Conservation (phyloP, 805 yeast genomes). For the Yarrowia keelungensis region DNA sequence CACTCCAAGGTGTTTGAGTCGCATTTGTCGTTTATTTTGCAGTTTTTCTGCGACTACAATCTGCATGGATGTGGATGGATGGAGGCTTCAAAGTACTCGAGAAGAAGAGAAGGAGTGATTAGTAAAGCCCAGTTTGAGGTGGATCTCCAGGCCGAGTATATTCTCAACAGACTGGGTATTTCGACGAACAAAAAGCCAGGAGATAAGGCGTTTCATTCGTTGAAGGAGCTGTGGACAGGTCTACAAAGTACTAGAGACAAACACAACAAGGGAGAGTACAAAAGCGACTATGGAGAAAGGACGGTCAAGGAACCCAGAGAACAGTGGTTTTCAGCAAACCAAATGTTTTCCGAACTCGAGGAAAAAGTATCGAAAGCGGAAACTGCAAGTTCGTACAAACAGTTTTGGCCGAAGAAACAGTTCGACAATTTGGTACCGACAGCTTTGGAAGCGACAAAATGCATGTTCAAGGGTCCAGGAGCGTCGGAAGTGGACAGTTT, state of each 20-base stretch:
- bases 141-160: constrained; percentile 49
- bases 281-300: constrained; percentile 21
- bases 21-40: constrained; percentile 78
- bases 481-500: constrained; percentile 2
- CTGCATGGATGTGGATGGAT: constrained; percentile 86
- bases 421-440: constrained; percentile 23
- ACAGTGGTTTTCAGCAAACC: constrained; percentile 15
- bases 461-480: constrained; percentile 30
- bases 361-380: constrained; percentile 1
- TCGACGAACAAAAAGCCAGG: constrained; percentile 48
- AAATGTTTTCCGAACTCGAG: constrained; percentile 23
- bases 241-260: constrained; percentile 1
- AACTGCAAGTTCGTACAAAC: neutral
- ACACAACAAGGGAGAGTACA: constrained; percentile 11
- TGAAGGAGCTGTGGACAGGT: constrained; percentile 21
- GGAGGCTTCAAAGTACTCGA: constrained; percentile 47
- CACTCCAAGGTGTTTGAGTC: constrained; percentile 69
- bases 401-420: neutral
- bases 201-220: constrained; percentile 10
- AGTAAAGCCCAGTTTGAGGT: constrained; percentile 28
- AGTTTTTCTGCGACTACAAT: constrained; percentile 83
- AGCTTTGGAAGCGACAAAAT: constrained; percentile 8
- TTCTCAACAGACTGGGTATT: constrained; percentile 70
- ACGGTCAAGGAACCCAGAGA: neutral
- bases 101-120: neutral